Evolutionary conservation across 2,329 filamentous ascomycete species (phyloP), one percentile per base, ranked within the genome.

Genomic region (Fusarium brevicatenulatum): DNA sequence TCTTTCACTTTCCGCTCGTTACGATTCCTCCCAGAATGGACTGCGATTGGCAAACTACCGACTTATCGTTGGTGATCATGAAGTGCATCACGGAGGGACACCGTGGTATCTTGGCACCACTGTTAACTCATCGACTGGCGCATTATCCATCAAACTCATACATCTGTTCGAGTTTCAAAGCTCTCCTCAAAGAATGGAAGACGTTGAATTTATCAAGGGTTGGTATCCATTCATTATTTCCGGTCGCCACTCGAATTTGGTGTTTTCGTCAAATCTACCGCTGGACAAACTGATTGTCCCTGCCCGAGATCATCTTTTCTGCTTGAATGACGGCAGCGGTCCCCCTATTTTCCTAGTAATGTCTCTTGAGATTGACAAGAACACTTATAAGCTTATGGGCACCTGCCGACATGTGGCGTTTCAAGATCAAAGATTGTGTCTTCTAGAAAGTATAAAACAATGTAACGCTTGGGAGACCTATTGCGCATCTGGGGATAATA

Each of bases 331-430:
- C 5, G n/a, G 9, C 21, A 23, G 16, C 3, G 5, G 40, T 16
- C 7, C 40, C 21, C 13, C 40, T 16, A 5, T 42, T 1, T 42
- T 42, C n/a, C n/a, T 42, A 23, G 13, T 23, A 16, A 42, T 42
- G 40, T 42, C 40, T 3, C n/a, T 16, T n/a, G 21, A 23, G 0
- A 42, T 2, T 10, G 21, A 16, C 9, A 7, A 23, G 1, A 7
- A 23, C 5, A 23, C 13, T 42, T 42, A 42, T 42, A 23, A 42
- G 3, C 3, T 42, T 0, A 16, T 42, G 40, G 40, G 40, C 1
- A 10, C 16, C 13, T 42, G 40, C 21, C 13, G 13, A 16, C 9
- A 42, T 16, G n/a, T 23, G n/a, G 40, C 9, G n/a, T 42, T 42
- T 13, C 40, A 23, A 23, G n/a, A 23, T 13, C 39, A 42, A 42